These are phyloP conservation scores for Aspergillus japonicus DNA, from an alignment of 2,329 filamentous ascomycete genomes.

Conservation along the genomic window DNA sequence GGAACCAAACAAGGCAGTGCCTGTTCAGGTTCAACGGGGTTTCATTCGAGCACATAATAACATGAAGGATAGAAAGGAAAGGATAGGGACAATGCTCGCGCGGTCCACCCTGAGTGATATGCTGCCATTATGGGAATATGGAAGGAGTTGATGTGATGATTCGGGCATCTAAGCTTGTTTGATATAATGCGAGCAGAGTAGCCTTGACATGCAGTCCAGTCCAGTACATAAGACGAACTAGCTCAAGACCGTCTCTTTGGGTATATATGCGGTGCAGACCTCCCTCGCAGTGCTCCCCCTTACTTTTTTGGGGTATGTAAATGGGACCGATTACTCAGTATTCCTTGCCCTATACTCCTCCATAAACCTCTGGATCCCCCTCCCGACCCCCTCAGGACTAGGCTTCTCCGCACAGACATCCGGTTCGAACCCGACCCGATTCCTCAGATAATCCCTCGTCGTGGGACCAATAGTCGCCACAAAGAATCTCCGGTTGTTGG, in stretches of 20 bases:
- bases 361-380: constrained; percentile 61
- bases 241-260: background rate
- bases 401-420: constrained; percentile 73
- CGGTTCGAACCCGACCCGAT: constrained; percentile 43
- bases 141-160: background rate
- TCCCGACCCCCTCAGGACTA: constrained; percentile 73
- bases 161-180: background rate
- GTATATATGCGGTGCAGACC: background rate
- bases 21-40: background rate
- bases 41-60: constrained; percentile 18
- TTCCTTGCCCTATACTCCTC: background rate
- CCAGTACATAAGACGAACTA: background rate
- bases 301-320: background rate
- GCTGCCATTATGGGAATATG: background rate
- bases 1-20: constrained; percentile 4
- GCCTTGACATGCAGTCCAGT: background rate
- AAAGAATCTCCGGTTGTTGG: constrained; percentile 41
- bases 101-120: constrained; percentile 9
- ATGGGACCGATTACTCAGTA: background rate
- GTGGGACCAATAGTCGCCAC: constrained; percentile 93
- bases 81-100: constrained; percentile 13
- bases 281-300: background rate
- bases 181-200: background rate
- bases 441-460: constrained; percentile 69
- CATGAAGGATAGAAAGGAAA: constrained; percentile 19